Conservation (phyloP, 306 rosid genomes). For the Macrotyloma uniflorum region DNA sequence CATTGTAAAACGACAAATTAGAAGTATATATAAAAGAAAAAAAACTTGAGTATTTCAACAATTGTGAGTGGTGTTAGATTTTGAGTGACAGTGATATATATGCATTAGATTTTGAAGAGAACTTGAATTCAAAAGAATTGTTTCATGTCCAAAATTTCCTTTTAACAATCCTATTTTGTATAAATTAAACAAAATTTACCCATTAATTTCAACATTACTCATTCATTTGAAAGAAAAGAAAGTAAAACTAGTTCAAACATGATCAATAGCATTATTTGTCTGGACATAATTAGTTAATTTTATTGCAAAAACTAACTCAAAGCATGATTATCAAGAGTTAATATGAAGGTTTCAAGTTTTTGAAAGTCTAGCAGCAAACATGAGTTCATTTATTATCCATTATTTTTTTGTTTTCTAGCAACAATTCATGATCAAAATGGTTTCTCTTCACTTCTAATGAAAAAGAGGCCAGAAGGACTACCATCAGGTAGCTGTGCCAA, state of each 20-base stretch:
- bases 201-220: background rate
- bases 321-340: background rate
- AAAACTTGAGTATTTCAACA: background rate
- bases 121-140: background rate
- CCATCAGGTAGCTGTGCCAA: slow-evolving; percentile 51
- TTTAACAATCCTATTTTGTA: background rate
- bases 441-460: slow-evolving; percentile 26
- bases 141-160: background rate
- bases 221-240: background rate
- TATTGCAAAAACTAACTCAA: background rate
- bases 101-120: background rate
- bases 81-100: too few relatives aligned
- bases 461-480: slow-evolving; percentile 44
- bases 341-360: background rate
- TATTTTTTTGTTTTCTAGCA: background rate
- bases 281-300: background rate
- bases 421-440: slow-evolving; percentile 33
- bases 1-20: too few relatives aligned
- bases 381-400: background rate
- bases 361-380: background rate
- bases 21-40: too few relatives aligned
- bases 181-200: background rate
- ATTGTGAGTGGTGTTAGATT: background rate
- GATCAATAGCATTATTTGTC: background rate
- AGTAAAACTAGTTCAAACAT: background rate